A percentile compares a stretch with the other conserved stretches of the same genome.
These are phyloP conservation scores for Polygonum aviculare DNA, from an alignment of 148 eudicot species.

Conservation along the genomic window DNA sequence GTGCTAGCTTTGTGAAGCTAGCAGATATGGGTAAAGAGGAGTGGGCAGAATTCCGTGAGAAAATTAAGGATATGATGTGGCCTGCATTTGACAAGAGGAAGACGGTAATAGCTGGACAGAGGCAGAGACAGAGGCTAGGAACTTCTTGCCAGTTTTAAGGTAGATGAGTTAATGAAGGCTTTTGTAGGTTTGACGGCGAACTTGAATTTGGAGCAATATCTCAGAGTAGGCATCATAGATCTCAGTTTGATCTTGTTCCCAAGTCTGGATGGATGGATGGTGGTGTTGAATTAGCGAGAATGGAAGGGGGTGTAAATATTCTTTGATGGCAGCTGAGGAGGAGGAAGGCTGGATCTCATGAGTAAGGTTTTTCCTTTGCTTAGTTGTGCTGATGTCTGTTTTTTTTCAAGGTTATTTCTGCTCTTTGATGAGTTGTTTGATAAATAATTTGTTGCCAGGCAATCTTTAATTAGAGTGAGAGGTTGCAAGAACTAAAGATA, in stretches of 20 bases:
- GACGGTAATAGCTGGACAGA: constrained; percentile 50
- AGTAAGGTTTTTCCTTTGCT: constrained; percentile 15
- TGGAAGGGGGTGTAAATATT: constrained; percentile 55
- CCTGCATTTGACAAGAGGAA: constrained; percentile 67
- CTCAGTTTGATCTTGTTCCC: background rate
- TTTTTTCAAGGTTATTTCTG: constrained; percentile 8
- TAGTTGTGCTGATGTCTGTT: constrained; percentile 6
- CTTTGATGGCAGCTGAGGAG: constrained; percentile 32
- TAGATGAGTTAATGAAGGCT: background rate
- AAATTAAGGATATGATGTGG: constrained; percentile 59
- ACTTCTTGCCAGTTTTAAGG: constrained; percentile 98
- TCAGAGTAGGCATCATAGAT: background rate
- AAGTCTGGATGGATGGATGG: constrained; percentile 14
- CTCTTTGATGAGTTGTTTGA: constrained; percentile 27
- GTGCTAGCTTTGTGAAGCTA: constrained; percentile 71
- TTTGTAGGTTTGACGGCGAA: background rate
- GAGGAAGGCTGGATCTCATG: constrained; percentile 15
- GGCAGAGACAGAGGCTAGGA: constrained; percentile 88
- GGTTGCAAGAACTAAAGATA: background rate
- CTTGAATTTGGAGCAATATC: background rate
- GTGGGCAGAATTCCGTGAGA: constrained; percentile 68
- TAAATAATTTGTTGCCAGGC: constrained; percentile 29
- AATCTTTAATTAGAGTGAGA: background rate
- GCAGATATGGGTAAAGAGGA: constrained; percentile 84
- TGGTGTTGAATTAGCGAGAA: constrained; percentile 16